Evolutionary conservation across 2,329 filamentous ascomycete genomes (phyloP), one percentile per base, ranked within the genome.

Genomic region (Fusarium odoratissimum): DNA sequence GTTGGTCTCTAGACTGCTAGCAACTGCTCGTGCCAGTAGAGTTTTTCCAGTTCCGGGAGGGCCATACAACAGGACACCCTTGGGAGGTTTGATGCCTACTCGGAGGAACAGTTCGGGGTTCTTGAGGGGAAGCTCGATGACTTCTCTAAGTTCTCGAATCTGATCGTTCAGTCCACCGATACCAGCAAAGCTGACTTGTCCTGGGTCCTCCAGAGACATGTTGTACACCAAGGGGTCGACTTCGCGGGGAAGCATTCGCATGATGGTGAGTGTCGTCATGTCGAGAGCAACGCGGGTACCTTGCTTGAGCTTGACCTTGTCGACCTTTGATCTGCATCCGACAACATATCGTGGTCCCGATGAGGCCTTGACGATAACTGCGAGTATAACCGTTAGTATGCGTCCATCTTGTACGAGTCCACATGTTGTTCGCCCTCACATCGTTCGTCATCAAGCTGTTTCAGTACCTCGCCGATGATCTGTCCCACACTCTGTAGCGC

Each of bases 221-320:
- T 99, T 99, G 90, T 99, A 99, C 76, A 99, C 96, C 76, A 99
- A 88, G 25, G 96, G 96, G 81, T 99, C 96, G 81, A 99, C 97
- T 86, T 99, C 96, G 82, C 96, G 93, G 67, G 96, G 97, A 51
- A 99, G 89, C 96, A 99, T 99, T 80, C 96, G 94, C 96, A 99
- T 99, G 84, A 99, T 99, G 69, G 96, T 99, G 76, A 99, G 92
- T 25, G 96, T 99, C 57, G 96, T 99, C 96, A 99, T 99, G 80
- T 99, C 96, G 67, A 99, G 91, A 38, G 96, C 95, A 61, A 99
- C 96, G 80, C 96, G 94, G 33, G 95, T 98, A 78, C 97, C 97
- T 85, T 99, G 96, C 89, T 98, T 99, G 81, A 99, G 87, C 88
- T 98, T 98, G 71, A 88, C 86, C 86, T 97, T 98, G 87, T 99